Evolutionary conservation across 306 rosid species (phyloP), one percentile per base, ranked within the genome.

Genomic region (Prunus persica): DNA sequence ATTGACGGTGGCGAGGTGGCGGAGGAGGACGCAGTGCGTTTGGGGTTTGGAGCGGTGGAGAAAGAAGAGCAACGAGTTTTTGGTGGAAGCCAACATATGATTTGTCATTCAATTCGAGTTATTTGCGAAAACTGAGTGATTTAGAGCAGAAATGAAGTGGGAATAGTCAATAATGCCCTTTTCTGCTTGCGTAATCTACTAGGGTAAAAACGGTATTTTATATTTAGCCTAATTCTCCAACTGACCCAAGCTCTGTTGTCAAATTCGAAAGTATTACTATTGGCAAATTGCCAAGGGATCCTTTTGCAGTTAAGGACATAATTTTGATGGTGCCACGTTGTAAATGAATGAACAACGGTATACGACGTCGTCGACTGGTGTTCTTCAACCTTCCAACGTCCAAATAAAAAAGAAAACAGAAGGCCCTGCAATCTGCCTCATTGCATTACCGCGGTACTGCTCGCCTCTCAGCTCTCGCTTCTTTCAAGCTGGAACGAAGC

Each of bases 1-100:
- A 72, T 68, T 58, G 71, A 46, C 14, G 56, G 74, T 47, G 79
- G 77, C 15, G 79, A 58, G 16, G 41, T 46, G 58, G 71, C 71
- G 80, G 27, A 38, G 22, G 22, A 47, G 47, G 30, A 60, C 62
- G 43, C 19, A 69, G 70, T 66, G 75, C 19, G 6, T 56, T 9
- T 56, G 74, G 19, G 76, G 16, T 8, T 19, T 18, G 24, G 43
- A 38, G 9, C 43, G 43, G 43, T 38, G 43, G 43, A 38, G 43
- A 38, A 16, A 38, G 71, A 30, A 14, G 71, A 52, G 20, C 20
- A n/a, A n/a, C n/a, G 76, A 4, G 32, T 22, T 56, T 43, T 20
- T 24, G 76, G 11, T 30, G 22, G 19, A 13, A 12, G 34, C 38
- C 65, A 11, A 60, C 65, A 60, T 60, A 25, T 9, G 73, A 66